Base-by-base conservation (phyloP, 129 eudicot species). In the Tagetes erecta region DNA sequence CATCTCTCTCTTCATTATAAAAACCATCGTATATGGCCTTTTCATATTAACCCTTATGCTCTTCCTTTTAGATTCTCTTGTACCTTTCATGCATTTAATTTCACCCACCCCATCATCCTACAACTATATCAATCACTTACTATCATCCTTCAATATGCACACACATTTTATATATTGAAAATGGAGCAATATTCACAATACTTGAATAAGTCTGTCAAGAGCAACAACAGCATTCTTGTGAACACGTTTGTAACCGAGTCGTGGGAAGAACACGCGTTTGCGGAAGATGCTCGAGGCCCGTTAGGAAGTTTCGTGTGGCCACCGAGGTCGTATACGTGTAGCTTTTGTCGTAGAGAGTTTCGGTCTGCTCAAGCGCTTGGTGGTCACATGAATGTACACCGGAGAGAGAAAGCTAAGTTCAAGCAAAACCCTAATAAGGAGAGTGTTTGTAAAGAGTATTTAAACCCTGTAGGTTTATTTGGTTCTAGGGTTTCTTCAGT, bases 341-440 rank as follows among this genome's bases (percentile, higher is more conserved):
- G 84, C 73, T 89, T 89, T 67, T 89, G 95, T 35, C 84, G 74
- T 47, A 72, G 89, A 52, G 95, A 86, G 65, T 89, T 89, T 52
- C 86, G 85, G 73, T 86, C 91, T 31, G 95, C 95, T 81, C 95
- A 88, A 86, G 95, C 95, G 37, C 79, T 88, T n/a, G 94, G 94
- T 64, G 94, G 94, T 40, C 95, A 88, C 74, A 88, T 88, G 95
- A 88, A 88, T 84, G 84, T 89, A 50, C 95, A 89, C 58, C 78
- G 95, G 76, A 86, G 89, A 78, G 91, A 89, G 72, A 86, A 90
- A 64, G 95, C 95, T n/a, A 86, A 84, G 83, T 84, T 86, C 56
- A 89, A 89, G 75, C 80, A 70, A 63, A 75, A 66, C 38, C 71
- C 30, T 70, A 46, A 35, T 44, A 57, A 68, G 42, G 40, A 58